Conservation (phyloP, 2,329 filamentous ascomycete species). For the Colletotrichum echinochloae region DNA sequence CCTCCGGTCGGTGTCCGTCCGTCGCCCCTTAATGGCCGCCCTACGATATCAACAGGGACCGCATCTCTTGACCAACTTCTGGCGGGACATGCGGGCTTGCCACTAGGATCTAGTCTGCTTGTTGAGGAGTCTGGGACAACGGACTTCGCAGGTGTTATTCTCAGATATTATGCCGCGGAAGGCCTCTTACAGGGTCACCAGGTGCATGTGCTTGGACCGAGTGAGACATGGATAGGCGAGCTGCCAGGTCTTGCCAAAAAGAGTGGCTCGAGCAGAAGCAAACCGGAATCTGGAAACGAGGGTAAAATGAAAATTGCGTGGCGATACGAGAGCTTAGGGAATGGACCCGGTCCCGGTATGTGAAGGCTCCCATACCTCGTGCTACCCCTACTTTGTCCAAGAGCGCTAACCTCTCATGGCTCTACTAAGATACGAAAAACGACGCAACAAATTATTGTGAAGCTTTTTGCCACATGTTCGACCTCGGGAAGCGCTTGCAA, state of each 20-base stretch:
- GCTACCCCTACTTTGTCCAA: too few relatives aligned
- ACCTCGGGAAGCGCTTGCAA: conserved; percentile 74
- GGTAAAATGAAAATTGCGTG: conserved; percentile 99
- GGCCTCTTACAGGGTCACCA: conserved; percentile 91
- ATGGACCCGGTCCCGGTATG: conserved; percentile 39
- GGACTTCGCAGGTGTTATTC: conserved; percentile 86
- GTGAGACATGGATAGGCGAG: conserved; percentile 84
- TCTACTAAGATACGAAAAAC: conserved; percentile 14
- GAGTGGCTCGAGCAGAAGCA: conserved; percentile 54
- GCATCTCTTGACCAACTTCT: conserved; percentile 86
- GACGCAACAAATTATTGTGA: conserved; percentile 42
- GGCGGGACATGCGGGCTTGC: conserved; percentile 86
- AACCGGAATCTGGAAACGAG: conserved; percentile 55
- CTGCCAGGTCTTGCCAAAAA: conserved; percentile 77
- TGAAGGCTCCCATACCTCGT: neutral
- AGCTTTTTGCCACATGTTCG: conserved; percentile 78
- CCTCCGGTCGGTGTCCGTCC: conserved; percentile 73
- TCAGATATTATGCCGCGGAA: conserved; percentile 93
- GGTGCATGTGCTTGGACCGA: conserved; percentile 85
- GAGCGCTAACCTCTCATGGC: neutral
- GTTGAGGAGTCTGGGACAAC: conserved; percentile 93
- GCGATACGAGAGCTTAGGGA: conserved; percentile 86
- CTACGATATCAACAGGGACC: conserved; percentile 92
- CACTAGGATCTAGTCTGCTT: conserved; percentile 83
- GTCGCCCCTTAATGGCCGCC: conserved; percentile 87